Evolutionary conservation across 371 early-diverging fungal species (phyloP).

Genomic region (Syncephalastrum sp.): DNA sequence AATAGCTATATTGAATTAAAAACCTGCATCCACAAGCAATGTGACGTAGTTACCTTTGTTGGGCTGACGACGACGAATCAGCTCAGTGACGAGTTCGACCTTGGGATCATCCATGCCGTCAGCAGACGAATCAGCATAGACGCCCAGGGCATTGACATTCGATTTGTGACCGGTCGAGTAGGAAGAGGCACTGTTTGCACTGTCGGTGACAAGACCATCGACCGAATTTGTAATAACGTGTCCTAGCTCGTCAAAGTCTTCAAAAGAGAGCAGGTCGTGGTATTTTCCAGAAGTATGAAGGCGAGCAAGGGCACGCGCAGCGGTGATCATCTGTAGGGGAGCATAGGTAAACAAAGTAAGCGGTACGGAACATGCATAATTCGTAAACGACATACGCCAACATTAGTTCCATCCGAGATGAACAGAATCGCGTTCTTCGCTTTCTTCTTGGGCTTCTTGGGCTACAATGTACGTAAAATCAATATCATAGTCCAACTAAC

Average conservation of each 20-base stretch:
- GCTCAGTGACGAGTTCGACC: slow-evolving; percentile 65
- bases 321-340: slow-evolving; percentile 51
- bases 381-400: slow-evolving; percentile 32
- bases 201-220: slow-evolving; percentile 74
- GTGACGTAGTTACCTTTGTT: slow-evolving; percentile 39
- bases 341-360: background rate
- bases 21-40: background rate
- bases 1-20: slow-evolving; percentile 37
- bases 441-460: slow-evolving; percentile 54
- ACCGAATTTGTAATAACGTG: slow-evolving; percentile 70
- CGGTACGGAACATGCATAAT: too few species aligned
- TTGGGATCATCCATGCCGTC: slow-evolving; percentile 61
- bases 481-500: too few species aligned
- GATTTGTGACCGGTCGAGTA: slow-evolving; percentile 71
- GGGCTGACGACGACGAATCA: slow-evolving; percentile 69
- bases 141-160: slow-evolving; percentile 61
- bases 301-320: slow-evolving; percentile 57
- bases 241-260: slow-evolving; percentile 64
- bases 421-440: slow-evolving; percentile 75
- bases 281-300: slow-evolving; percentile 59
- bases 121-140: slow-evolving; percentile 59
- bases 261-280: slow-evolving; percentile 59
- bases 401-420: slow-evolving; percentile 74
- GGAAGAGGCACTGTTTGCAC: slow-evolving; percentile 75
- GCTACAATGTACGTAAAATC: slow-evolving; percentile 10